These are phyloP conservation scores for Fabrea salina DNA, from an alignment of 169 alveolate species.

Conservation along the genomic window DNA sequence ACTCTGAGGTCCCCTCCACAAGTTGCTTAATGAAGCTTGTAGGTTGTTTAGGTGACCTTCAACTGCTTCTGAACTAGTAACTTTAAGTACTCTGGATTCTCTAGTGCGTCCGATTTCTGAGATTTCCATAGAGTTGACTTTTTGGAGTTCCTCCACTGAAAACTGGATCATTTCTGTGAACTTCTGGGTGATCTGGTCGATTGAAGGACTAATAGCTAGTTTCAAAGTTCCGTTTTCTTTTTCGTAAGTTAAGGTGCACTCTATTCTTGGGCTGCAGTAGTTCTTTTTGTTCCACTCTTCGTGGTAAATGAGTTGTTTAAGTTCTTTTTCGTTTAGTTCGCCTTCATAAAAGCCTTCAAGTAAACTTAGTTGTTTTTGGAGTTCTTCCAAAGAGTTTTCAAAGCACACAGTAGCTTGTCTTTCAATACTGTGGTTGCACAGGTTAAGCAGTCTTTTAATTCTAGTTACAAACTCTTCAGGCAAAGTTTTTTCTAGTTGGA, in stretches of 20 bases:
- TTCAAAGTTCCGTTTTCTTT: neutral
- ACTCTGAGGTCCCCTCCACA: too few species aligned
- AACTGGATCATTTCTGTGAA: neutral
- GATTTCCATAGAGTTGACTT: neutral
- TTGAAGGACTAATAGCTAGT: neutral
- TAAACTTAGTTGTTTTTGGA: neutral
- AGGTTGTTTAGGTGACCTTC: too few species aligned
- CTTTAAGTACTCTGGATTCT: neutral
- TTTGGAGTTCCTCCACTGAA: neutral
- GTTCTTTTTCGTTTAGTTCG: neutral
- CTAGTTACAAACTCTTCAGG: neutral
- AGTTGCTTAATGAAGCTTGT: too few species aligned
- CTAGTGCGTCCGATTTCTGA: neutral
- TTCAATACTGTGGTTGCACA: constrained; percentile 17
- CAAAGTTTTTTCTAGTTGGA: constrained; percentile 19
- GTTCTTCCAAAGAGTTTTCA: neutral
- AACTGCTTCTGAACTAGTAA: too few species aligned
- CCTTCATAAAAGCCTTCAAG: neutral
- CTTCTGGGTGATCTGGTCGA: too few species aligned
- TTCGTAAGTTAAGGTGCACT: neutral
- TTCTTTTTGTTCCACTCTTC: neutral
- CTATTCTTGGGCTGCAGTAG: neutral
- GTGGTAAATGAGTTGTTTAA: neutral
- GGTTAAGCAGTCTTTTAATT: neutral
- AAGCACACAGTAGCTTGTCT: neutral